Conservation (phyloP, 2,329 filamentous ascomycete genomes). For the Cladobotryum mycophilum region DNA sequence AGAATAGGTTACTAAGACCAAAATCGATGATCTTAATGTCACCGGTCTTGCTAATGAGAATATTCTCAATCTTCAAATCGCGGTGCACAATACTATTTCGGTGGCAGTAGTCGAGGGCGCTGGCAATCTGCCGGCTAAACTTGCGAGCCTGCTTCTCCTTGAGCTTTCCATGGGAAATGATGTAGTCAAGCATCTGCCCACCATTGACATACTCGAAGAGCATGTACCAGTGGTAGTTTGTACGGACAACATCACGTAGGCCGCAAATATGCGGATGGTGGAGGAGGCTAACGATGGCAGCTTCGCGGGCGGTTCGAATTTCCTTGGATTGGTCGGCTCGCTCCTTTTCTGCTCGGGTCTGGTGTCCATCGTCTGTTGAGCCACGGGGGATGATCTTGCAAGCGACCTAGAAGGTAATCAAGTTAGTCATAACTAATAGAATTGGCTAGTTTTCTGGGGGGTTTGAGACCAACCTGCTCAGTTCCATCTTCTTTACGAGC, state of each 20-base stretch:
- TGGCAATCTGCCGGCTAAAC: constrained; percentile 95
- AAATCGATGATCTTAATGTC: constrained; percentile 99
- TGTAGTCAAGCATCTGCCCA: constrained; percentile 99
- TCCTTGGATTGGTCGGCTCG: constrained; percentile 95
- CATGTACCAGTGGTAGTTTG: constrained; percentile 99
- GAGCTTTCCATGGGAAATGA: constrained; percentile 93
- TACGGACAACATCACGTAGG: constrained; percentile 89
- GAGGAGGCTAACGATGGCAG: constrained; percentile 89
- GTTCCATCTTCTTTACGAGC: constrained; percentile 83
- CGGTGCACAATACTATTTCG: constrained; percentile 97
- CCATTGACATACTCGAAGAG: constrained; percentile 98
- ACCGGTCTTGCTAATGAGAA: constrained; percentile 96
- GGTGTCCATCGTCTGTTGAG: constrained; percentile 77
- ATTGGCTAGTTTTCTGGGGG: not conserved
- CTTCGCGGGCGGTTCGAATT: constrained; percentile 87
- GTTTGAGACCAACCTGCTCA: constrained; percentile 63
- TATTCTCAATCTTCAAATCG: constrained; percentile 98
- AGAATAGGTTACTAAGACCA: constrained; percentile 91
- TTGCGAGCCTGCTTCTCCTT: constrained; percentile 98
- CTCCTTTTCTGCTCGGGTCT: constrained; percentile 67
- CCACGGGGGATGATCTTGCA: constrained; percentile 95
- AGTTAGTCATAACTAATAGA: not conserved
- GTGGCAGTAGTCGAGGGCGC: constrained; percentile 94
- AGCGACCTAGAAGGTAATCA: constrained; percentile 58
- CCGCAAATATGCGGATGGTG: constrained; percentile 95